A percentile compares a stretch with the other conserved stretches of the same genome.
These are phyloP conservation scores for Pulveroboletus sp. DNA, from an alignment of 768 basidiomycete species.

Conservation along the genomic window DNA sequence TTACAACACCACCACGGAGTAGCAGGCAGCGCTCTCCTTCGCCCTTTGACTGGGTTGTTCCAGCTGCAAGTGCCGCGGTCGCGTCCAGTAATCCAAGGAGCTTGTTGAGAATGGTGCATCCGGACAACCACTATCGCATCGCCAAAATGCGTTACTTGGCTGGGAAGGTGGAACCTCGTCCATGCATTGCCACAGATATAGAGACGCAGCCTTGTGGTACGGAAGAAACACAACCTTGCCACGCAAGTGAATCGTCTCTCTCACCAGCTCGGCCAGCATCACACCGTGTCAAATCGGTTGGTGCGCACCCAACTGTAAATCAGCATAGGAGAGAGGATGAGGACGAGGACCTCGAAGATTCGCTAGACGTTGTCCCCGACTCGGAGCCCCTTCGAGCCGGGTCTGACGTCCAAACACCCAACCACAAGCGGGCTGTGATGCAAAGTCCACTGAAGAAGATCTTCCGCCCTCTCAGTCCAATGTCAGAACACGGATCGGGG, in stretches of 20 bases:
- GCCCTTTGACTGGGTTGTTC: constrained; percentile 22
- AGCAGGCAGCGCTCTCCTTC: constrained; percentile 5
- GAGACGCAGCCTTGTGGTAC: constrained; percentile 18
- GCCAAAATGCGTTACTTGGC: constrained; percentile 25
- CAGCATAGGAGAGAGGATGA: background rate
- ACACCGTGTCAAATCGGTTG: background rate
- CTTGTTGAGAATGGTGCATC: constrained; percentile 34
- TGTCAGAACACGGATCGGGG: constrained; percentile 18
- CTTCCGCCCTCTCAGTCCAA: constrained; percentile 23
- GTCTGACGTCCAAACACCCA: constrained; percentile 9
- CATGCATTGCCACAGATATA: constrained; percentile 4
- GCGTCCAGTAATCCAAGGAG: constrained; percentile 28
- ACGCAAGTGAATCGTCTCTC: background rate
- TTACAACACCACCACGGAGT: constrained; percentile 1
- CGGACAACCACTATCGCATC: constrained; percentile 29
- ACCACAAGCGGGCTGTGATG: background rate
- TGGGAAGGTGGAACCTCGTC: constrained; percentile 17
- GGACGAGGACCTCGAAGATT: constrained; percentile 29
- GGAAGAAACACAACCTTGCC: constrained; percentile 18
- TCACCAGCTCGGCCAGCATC: constrained; percentile 1
- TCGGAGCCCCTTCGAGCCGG: constrained; percentile 52
- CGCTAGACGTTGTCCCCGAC: constrained; percentile 57
- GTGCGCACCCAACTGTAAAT: background rate
- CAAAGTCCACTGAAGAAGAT: constrained; percentile 14
- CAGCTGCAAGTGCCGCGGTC: constrained; percentile 11